Conservation (phyloP, 202 grass and related monocot species). For the Setaria italica region DNA sequence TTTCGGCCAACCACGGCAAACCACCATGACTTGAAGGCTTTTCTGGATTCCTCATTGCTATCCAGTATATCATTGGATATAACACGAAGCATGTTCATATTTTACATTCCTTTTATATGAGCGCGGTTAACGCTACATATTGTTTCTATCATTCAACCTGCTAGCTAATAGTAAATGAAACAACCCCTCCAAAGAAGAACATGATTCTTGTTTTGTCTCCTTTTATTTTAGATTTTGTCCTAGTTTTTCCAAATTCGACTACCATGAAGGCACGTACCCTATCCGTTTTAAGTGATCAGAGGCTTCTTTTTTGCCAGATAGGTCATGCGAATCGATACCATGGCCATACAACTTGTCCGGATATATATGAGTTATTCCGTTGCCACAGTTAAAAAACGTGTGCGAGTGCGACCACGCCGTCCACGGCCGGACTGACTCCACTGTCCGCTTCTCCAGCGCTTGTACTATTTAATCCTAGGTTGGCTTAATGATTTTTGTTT, state of each 20-base stretch:
- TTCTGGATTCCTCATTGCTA: not conserved
- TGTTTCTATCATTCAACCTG: too few species aligned
- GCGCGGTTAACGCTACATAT: too few species aligned
- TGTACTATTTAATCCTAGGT: constrained; percentile 25
- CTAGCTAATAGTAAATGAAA: not conserved
- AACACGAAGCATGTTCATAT: not conserved
- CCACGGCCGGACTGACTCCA: not conserved
- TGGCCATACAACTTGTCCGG: not conserved
- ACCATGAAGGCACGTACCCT: not conserved
- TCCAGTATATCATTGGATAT: not conserved
- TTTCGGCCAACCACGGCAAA: too few species aligned
- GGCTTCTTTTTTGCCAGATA: not conserved
- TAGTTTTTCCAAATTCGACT: not conserved
- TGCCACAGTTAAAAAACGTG: not conserved
- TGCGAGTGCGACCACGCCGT: not conserved
- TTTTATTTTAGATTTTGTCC: too few species aligned
- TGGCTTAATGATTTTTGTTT: constrained; percentile 12
- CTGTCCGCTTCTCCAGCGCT: not conserved
- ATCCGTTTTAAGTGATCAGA: not conserved
- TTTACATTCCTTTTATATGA: not conserved
- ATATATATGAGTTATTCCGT: not conserved
- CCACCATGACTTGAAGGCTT: not conserved
- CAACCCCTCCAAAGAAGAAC: not conserved
- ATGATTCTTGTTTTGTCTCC: too few species aligned
- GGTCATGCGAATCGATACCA: not conserved